Percentiles rank a stretch among this genome's conserved stretches.
Evolutionary conservation across 176 grass and related monocot species (phyloP).

Genomic region (Avena sativa): DNA sequence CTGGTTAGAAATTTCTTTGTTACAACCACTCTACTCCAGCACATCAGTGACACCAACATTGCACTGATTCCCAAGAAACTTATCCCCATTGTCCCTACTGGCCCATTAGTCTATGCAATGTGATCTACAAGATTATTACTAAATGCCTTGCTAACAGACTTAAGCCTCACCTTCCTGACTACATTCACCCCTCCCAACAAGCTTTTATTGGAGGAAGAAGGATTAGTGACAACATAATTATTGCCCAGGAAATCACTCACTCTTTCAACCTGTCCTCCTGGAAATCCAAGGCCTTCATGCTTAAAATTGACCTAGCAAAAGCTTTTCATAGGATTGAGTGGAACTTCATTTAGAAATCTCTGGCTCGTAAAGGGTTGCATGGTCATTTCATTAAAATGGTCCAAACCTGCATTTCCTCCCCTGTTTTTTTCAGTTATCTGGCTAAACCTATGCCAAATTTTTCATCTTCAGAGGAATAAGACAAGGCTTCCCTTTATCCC

Average conservation of each 20-base stretch:
- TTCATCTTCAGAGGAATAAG: not conserved
- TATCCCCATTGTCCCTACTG: not conserved
- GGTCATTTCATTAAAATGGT: not conserved
- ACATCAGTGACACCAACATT: no score
- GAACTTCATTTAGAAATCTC: not conserved
- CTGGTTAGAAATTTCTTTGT: no score
- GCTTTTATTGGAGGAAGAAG: not conserved
- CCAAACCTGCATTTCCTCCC: not conserved
- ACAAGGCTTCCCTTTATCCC: not conserved
- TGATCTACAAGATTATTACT: not conserved
- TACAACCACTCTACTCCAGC: no score
- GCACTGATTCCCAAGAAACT: not conserved
- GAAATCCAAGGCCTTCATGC: not conserved
- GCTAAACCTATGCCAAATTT: not conserved
- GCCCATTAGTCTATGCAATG: not conserved
- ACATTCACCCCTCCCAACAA: not conserved
- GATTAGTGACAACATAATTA: not conserved
- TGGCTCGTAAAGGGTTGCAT: not conserved
- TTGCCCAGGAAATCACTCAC: not conserved
- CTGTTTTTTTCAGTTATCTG: not conserved
- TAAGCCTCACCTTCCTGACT: not conserved
- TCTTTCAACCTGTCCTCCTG: not conserved
- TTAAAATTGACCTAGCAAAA: not conserved
- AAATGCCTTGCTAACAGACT: not conserved
- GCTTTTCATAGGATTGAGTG: not conserved